Evolutionary conservation across 228 moss, liverwort and hornwort species (phyloP).

Genomic region (Sphagnum magellanicum): DNA sequence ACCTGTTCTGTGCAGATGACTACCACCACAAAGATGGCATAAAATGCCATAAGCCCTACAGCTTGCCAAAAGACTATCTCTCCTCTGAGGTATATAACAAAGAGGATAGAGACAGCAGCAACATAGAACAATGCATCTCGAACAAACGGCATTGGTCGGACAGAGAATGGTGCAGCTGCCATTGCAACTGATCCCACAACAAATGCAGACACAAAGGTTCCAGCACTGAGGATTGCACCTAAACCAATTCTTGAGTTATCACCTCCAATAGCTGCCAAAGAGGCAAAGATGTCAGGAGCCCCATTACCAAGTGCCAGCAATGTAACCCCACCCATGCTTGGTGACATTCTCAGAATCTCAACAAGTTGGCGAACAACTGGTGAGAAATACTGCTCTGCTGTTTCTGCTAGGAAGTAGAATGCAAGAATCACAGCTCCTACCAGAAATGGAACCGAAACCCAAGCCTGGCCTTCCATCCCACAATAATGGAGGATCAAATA

Average conservation of each 20-base stretch:
- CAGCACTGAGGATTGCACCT: constrained; percentile 58
- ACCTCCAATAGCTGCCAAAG: constrained; percentile 52
- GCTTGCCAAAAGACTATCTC: constrained; percentile 54
- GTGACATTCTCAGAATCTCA: constrained; percentile 47
- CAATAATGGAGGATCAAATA: constrained; percentile 52
- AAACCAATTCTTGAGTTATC: constrained; percentile 54
- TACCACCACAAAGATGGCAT: constrained; percentile 46
- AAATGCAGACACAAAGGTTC: constrained; percentile 56
- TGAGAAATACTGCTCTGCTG: constrained; percentile 55
- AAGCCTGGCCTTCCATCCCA: constrained; percentile 40
- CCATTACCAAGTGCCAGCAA: constrained; percentile 58
- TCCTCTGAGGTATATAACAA: constrained; percentile 40
- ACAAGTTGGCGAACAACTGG: constrained; percentile 52
- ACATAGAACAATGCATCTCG: constrained; percentile 51
- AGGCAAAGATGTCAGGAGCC: constrained; percentile 60
- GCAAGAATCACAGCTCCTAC: constrained; percentile 33
- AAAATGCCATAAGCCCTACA: constrained; percentile 44
- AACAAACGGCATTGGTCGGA: constrained; percentile 46
- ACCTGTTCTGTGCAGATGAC: constrained; percentile 39
- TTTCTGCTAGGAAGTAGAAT: constrained; percentile 54
- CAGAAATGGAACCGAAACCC: constrained; percentile 51
- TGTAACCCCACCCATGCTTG: constrained; percentile 57
- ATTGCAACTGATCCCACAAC: constrained; percentile 66
- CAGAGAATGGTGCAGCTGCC: constrained; percentile 44
- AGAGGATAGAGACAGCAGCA: constrained; percentile 41